Evolutionary conservation across 2,329 filamentous ascomycete genomes (phyloP).

Genomic region (Sporothrix variecibatus): DNA sequence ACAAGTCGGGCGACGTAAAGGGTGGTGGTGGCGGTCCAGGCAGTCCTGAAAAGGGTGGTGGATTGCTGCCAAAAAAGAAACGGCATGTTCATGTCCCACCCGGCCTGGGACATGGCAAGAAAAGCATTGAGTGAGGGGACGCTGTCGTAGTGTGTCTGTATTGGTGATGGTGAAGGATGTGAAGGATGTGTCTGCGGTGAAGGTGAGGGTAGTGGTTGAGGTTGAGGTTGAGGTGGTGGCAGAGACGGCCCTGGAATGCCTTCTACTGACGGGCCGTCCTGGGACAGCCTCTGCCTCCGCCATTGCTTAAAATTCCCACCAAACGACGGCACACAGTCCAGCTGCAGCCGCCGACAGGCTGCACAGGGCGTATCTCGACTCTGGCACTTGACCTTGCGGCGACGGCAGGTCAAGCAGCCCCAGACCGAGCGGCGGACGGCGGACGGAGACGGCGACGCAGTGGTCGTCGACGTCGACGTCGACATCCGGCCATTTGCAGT

Average conservation of each 20-base stretch:
- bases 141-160: not conserved
- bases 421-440: constrained; percentile 25
- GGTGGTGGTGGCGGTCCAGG: not conserved
- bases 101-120: not conserved
- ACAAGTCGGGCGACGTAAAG: not conserved
- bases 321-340: constrained; percentile 26
- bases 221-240: not conserved
- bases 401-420: constrained; percentile 29
- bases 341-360: constrained; percentile 25
- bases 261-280: no score
- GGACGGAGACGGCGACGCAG: not conserved
- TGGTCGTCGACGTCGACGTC: not conserved
- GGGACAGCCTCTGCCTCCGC: not conserved
- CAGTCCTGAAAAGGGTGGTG: not conserved
- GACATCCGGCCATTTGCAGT: not conserved
- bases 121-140: not conserved
- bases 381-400: constrained; percentile 30
- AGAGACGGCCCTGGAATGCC: not conserved
- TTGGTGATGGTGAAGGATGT: not conserved
- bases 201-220: not conserved
- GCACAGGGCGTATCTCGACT: constrained; percentile 24
- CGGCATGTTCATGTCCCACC: not conserved
- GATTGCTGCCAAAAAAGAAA: not conserved
- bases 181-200: not conserved
- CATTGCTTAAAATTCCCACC: constrained; percentile 26